Conservation (phyloP, 148 eudicot species). For the Hydrangea macrophylla region DNA sequence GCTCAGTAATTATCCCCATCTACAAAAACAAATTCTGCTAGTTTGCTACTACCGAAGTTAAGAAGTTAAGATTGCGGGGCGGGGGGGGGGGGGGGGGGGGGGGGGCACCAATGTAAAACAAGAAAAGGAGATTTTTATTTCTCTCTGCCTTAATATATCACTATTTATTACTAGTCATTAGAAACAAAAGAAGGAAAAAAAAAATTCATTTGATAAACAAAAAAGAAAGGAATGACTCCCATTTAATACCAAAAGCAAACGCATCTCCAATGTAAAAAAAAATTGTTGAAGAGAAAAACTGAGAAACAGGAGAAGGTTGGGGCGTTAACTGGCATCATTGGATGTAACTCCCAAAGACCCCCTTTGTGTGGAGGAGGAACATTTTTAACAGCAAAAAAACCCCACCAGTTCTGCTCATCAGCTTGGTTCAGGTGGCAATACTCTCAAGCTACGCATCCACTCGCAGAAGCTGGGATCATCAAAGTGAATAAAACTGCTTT, state of each 20-base stretch:
- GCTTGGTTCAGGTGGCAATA: conserved; percentile 80
- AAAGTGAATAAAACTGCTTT: conserved; percentile 85
- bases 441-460: conserved; percentile 94
- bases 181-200: not conserved
- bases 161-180: too few relatives aligned
- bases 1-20: too few relatives aligned
- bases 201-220: too few relatives aligned
- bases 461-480: conserved; percentile 98
- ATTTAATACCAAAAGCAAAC: not conserved
- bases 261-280: too few relatives aligned
- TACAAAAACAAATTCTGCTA: too few relatives aligned
- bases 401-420: conserved; percentile 5
- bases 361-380: not conserved
- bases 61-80: too few relatives aligned
- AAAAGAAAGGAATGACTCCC: not conserved
- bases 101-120: too few relatives aligned
- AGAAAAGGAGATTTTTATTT: not conserved
- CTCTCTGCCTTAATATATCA: too few relatives aligned
- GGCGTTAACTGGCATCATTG: not conserved
- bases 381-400: not conserved
- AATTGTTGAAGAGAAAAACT: not conserved
- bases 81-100: too few relatives aligned
- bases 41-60: too few relatives aligned
- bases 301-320: not conserved
- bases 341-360: not conserved